Percentiles rank a stretch among this genome's conserved stretches.
Evolutionary conservation across 805 yeast species (phyloP).

Genomic region (Tetrapisispora nanseiensis): DNA sequence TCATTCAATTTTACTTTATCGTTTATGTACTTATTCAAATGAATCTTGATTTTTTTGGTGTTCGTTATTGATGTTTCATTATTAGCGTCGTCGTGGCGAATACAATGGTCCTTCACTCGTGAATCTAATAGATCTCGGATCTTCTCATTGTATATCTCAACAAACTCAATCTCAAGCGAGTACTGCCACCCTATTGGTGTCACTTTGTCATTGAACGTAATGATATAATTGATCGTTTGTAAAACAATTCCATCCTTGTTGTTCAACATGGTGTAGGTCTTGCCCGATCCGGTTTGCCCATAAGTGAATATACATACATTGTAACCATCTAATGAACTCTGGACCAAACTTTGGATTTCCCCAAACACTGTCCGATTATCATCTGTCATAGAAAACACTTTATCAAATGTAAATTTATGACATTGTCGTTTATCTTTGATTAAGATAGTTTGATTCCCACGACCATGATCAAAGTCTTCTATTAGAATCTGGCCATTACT

Average conservation of each 20-base stretch:
- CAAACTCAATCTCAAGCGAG: conserved; percentile 57
- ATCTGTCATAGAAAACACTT: conserved; percentile 49
- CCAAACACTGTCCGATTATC: conserved; percentile 61
- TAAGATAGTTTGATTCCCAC: conserved; percentile 22
- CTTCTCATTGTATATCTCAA: conserved; percentile 83
- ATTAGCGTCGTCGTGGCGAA: background rate
- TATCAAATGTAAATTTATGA: conserved; percentile 59
- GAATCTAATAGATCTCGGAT: conserved; percentile 54
- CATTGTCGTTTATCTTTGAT: conserved; percentile 5
- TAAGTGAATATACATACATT: conserved; percentile 93
- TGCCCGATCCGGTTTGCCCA: conserved; percentile 96
- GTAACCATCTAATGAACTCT: conserved; percentile 77
- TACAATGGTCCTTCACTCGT: background rate
- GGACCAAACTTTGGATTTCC: conserved; percentile 79
- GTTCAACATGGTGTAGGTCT: conserved; percentile 81
- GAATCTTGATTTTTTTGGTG: conserved; percentile 40
- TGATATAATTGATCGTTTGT: conserved; percentile 60
- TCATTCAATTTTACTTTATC: conserved; percentile 26
- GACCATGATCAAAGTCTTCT: conserved; percentile 18
- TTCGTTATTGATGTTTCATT: conserved; percentile 48
- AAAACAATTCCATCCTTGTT: conserved; percentile 73
- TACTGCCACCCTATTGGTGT: conserved; percentile 54
- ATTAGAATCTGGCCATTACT: conserved; percentile 24
- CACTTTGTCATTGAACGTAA: conserved; percentile 41
- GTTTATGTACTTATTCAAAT: conserved; percentile 43